Evolutionary conservation across 164 flowering plant genomes (phyloP), one percentile per base, ranked within the genome.

Genomic region (Vitis rupestris): DNA sequence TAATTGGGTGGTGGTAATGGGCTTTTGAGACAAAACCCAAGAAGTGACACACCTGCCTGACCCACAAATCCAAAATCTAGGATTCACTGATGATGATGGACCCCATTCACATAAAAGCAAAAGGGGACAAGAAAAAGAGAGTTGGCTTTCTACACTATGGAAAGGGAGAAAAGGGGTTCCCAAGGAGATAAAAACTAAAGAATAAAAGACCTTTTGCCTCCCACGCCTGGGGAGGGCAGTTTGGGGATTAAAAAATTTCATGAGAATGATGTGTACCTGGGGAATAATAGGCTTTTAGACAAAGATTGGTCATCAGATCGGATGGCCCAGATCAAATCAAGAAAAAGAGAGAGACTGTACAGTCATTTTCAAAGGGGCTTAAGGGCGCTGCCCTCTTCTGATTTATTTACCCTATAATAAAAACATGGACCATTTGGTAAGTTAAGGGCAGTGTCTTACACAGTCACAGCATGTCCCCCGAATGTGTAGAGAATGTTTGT

Each of bases 401-500:
- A 23, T 23, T 10, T 19, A 10, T 23, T 29, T 0, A 10, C 15
- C 31, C 63, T 30, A 65, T 14, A 16, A 69, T 4, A 54, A 48
- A 54, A 53, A 31, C n/a, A 61, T 27, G 63, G 63, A 13, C 57
- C 58, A 14, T 17, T 52, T 65, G 31, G 74, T 19, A 52, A 44
- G 53, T 62, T 76, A 76, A 69, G 58, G 76, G 80, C 73, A 70
- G 5, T 82, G 88, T 82, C 98, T 86, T 93, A 96, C 99, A 96
- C 99, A 75, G 99, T 96, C 56, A 93, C 99, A 17, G 99, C 99
- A 85, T 96, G 99, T 70, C 99, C 99, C 67, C 99, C 99, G 51
- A 96, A 96, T 66, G 99, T 96, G 83, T 96, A 96, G 82, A 96
- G 99, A 84, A 96, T 90, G 89, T 96, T 96, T 78, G 99, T 96